phyloP scores from a whole-genome alignment of 2,329 filamentous ascomycete species.

The Talaromyces piceae region DNA sequence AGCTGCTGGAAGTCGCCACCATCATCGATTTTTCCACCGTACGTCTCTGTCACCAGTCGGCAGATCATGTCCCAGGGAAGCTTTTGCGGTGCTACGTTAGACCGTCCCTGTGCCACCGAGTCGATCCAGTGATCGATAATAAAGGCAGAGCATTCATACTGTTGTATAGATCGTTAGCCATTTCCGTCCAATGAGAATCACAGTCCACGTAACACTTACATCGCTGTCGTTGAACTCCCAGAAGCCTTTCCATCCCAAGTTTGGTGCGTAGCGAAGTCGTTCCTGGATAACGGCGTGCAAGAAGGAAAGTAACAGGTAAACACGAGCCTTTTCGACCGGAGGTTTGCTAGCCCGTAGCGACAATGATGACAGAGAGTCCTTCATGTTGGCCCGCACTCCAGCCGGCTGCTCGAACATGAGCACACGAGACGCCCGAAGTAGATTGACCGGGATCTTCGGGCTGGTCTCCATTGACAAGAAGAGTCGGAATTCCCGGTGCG shows the following conservation, averaged over 20 bases:
- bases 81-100: slow-evolving; percentile 86
- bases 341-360: slow-evolving; percentile 68
- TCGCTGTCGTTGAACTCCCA: slow-evolving; percentile 99
- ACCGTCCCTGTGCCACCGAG: slow-evolving; percentile 69
- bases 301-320: slow-evolving; percentile 90
- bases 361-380: slow-evolving; percentile 83
- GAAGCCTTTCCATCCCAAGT: slow-evolving; percentile 93
- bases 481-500: slow-evolving; percentile 83
- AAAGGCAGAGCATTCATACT: slow-evolving; percentile 96
- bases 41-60: slow-evolving; percentile 84
- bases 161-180: slow-evolving; percentile 19
- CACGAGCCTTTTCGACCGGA: slow-evolving; percentile 80
- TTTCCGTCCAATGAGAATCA: background rate
- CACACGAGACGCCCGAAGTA: slow-evolving; percentile 85
- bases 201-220: slow-evolving; percentile 52
- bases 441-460: slow-evolving; percentile 91
- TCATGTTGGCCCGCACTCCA: slow-evolving; percentile 95
- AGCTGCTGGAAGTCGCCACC: slow-evolving; percentile 74
- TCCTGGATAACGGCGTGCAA: slow-evolving; percentile 94
- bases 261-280: slow-evolving; percentile 85
- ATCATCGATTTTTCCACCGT: slow-evolving; percentile 95
- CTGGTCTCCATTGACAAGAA: slow-evolving; percentile 98
- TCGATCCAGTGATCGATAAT: slow-evolving; percentile 96
- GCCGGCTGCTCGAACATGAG: slow-evolving; percentile 98
- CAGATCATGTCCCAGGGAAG: slow-evolving; percentile 96